These are phyloP conservation scores for Wickerhamomyces sp. DNA, from an alignment of 1,139 yeast species.

Conservation along the genomic window DNA sequence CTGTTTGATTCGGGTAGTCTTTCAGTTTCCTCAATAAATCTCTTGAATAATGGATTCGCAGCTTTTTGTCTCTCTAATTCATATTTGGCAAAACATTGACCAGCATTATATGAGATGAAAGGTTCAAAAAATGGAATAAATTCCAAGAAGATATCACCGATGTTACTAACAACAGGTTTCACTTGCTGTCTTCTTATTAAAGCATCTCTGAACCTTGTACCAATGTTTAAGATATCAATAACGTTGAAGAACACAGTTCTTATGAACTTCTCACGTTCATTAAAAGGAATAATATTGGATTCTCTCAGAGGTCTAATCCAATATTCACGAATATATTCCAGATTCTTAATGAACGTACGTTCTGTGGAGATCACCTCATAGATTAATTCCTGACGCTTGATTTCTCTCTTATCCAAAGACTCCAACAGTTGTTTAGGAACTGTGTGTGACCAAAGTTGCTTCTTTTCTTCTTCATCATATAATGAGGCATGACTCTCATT, in stretches of 20 bases:
- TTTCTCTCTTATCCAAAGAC: conserved; percentile 75
- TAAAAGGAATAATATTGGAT: conserved; percentile 80
- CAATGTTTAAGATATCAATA: conserved; percentile 79
- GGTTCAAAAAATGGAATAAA: conserved; percentile 87
- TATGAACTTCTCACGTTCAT: conserved; percentile 85
- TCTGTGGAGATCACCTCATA: conserved; percentile 94
- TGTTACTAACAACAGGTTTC: conserved; percentile 77
- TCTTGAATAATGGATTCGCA: conserved; percentile 82
- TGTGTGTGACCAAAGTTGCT: conserved; percentile 91
- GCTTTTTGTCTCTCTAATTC: conserved; percentile 94
- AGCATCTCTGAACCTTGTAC: conserved; percentile 82
- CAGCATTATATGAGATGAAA: conserved; percentile 90
- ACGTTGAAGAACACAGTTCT: conserved; percentile 90
- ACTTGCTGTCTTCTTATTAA: conserved; percentile 83
- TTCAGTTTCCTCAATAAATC: conserved; percentile 89
- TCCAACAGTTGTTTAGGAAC: conserved; percentile 81
- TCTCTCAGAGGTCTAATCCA: conserved; percentile 90
- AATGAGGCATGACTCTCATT: conserved; percentile 78
- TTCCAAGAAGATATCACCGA: conserved; percentile 85
- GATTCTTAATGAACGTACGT: conserved; percentile 89
- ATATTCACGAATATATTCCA: conserved; percentile 88
- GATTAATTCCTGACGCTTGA: conserved; percentile 91
- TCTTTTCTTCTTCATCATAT: conserved; percentile 74
- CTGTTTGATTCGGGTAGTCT: conserved; percentile 80
- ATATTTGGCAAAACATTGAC: conserved; percentile 91